Percentiles rank a stretch among this genome's conserved stretches.
Evolutionary conservation across 306 rosid genomes (phyloP).

Genomic region (Biancaea sappan): DNA sequence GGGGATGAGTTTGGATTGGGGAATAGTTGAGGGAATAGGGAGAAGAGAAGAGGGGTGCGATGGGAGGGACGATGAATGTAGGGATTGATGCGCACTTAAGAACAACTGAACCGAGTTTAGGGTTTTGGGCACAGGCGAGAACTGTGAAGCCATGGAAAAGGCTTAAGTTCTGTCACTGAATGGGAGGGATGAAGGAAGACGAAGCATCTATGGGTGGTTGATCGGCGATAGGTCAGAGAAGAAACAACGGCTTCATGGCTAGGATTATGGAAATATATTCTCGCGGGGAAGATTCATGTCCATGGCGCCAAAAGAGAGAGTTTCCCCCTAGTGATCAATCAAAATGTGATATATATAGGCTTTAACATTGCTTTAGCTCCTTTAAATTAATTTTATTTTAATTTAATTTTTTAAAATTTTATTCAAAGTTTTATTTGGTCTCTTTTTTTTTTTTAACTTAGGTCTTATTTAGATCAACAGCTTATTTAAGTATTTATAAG

Average conservation of each 20-base stretch:
- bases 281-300: no score
- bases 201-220: not conserved
- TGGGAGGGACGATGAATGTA: not conserved
- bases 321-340: no score
- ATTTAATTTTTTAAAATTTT: no score
- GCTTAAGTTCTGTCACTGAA: not conserved
- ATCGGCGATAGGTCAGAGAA: not conserved
- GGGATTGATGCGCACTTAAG: conserved; percentile 54
- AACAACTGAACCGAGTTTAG: conserved; percentile 54
- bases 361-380: no score
- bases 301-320: no score
- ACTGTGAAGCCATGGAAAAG: conserved; percentile 43
- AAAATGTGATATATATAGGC: no score
- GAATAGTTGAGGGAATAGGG: conserved; percentile 51
- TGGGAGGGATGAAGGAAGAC: not conserved
- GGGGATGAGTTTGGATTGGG: conserved; percentile 79
- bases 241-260: not conserved
- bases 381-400: no score
- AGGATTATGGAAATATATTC: no score
- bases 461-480: no score
- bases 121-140: conserved; percentile 25
- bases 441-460: no score
- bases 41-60: conserved; percentile 25
- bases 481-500: no score
- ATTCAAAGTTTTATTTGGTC: no score